A percentile compares a stretch with the other conserved stretches of the same genome.
phyloP scores from a whole-genome alignment of 495 filamentous ascomycete species.

The Penicillium angulare region DNA sequence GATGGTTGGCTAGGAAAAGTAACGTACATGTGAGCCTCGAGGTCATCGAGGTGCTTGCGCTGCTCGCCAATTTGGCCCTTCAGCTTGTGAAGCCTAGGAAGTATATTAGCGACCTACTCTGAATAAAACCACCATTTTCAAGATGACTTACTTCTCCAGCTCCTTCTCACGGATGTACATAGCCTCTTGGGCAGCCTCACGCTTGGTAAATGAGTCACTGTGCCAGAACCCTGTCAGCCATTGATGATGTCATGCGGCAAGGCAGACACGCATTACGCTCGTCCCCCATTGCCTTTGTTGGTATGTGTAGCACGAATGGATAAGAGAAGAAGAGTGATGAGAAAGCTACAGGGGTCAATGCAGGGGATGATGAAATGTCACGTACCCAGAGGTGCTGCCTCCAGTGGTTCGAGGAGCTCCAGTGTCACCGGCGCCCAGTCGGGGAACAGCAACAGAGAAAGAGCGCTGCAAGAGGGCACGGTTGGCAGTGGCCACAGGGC shows the following conservation, averaged over 20 bases:
- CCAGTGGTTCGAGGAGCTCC: conserved; percentile 55
- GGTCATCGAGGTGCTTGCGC: conserved; percentile 75
- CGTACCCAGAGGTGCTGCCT: conserved; percentile 33
- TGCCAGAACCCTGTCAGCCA: conserved; percentile 4
- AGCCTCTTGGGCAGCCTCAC: conserved; percentile 85
- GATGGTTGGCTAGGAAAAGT: not conserved
- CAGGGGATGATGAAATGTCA: conserved; percentile 1
- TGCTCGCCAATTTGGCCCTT: conserved; percentile 77
- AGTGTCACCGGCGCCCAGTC: conserved; percentile 67
- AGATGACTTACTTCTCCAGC: conserved; percentile 65
- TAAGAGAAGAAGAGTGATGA: not conserved
- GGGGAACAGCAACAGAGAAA: conserved; percentile 61
- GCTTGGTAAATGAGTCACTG: conserved; percentile 86
- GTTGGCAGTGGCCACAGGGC: conserved; percentile 53
- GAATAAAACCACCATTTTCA: not conserved
- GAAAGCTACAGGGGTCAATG: not conserved
- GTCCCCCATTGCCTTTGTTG: not conserved
- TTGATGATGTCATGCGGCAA: conserved; percentile 17
- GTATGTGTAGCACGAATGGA: not conserved
- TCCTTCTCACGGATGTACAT: conserved; percentile 81
- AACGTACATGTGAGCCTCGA: conserved; percentile 76
- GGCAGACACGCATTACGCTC: conserved; percentile 4
- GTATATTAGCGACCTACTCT: not conserved
- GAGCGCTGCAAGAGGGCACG: conserved; percentile 51
- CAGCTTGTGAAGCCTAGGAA: conserved; percentile 55